Evolutionary conservation across 2,329 filamentous ascomycete genomes (phyloP).

Genomic region (Arachnomyces sp.): DNA sequence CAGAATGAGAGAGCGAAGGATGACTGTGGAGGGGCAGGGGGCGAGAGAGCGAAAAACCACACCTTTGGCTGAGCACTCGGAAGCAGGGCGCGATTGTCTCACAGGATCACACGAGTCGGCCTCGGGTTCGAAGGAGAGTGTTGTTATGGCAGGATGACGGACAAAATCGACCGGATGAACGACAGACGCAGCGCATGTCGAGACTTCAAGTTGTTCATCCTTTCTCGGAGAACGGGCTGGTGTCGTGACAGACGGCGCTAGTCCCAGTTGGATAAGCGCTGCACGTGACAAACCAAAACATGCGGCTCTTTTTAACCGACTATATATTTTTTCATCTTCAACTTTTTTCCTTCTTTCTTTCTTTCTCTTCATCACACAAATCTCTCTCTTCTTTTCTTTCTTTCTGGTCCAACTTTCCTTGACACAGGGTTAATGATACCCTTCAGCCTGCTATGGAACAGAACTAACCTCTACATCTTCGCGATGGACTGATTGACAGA

Average conservation of each 20-base stretch:
- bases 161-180: background rate
- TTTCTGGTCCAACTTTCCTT: background rate
- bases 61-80: conserved; percentile 7
- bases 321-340: conserved; percentile 2
- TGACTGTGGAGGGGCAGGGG: conserved; percentile 4
- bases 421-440: conserved; percentile 1
- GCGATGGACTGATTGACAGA: too few relatives aligned
- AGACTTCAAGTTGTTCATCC: conserved; percentile 7
- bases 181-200: conserved; percentile 10
- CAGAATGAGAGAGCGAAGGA: background rate
- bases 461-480: background rate
- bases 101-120: background rate
- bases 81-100: conserved; percentile 5
- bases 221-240: conserved; percentile 5
- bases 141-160: background rate
- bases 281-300: conserved; percentile 8
- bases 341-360: conserved; percentile 14
- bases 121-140: background rate
- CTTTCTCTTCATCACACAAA: conserved; percentile 1
- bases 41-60: conserved; percentile 2
- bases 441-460: conserved; percentile 6
- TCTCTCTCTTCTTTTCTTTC: background rate
- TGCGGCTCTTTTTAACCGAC: conserved; percentile 7
- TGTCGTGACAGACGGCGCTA: conserved; percentile 12
- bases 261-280: background rate